phyloP scores from a whole-genome alignment of 148 eudicot genomes.

The Diospyros lotus region DNA sequence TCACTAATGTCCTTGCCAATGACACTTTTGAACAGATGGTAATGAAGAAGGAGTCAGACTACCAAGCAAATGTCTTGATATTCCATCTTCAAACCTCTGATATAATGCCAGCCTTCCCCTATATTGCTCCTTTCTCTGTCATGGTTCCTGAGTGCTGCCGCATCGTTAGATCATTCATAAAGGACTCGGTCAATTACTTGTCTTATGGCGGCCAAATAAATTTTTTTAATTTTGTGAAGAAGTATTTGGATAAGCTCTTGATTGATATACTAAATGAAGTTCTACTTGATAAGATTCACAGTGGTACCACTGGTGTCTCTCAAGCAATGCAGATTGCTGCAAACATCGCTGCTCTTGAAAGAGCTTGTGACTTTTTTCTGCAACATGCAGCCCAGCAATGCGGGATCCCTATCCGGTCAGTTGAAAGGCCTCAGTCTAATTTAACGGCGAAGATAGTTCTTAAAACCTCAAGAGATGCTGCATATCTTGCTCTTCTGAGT shows the following conservation, averaged over 20 bases:
- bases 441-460: conserved; percentile 75
- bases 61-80: conserved; percentile 59
- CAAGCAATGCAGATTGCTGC: conserved; percentile 98
- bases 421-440: conserved; percentile 59
- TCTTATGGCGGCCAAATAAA: conserved; percentile 69
- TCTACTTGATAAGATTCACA: conserved; percentile 58
- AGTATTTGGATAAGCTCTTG: conserved; percentile 73
- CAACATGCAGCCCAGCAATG: conserved; percentile 73
- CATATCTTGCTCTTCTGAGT: conserved; percentile 59
- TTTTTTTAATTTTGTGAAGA: conserved; percentile 63
- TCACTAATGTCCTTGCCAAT: conserved; percentile 50
- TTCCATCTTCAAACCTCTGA: conserved; percentile 83
- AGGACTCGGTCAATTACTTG: conserved; percentile 78
- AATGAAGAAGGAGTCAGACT: conserved; percentile 81
- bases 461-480: conserved; percentile 84
- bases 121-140: conserved; percentile 84
- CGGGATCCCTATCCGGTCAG: conserved; percentile 56
- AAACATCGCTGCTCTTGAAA: conserved; percentile 71
- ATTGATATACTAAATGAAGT: conserved; percentile 73
- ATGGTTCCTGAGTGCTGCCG: conserved; percentile 91
- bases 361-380: conserved; percentile 82
- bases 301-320: conserved; percentile 61
- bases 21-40: conserved; percentile 77
- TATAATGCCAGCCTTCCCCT: conserved; percentile 93
- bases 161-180: conserved; percentile 71